These are phyloP conservation scores for Apiospora koreana DNA, from an alignment of 2,329 filamentous ascomycete genomes.

Conservation along the genomic window DNA sequence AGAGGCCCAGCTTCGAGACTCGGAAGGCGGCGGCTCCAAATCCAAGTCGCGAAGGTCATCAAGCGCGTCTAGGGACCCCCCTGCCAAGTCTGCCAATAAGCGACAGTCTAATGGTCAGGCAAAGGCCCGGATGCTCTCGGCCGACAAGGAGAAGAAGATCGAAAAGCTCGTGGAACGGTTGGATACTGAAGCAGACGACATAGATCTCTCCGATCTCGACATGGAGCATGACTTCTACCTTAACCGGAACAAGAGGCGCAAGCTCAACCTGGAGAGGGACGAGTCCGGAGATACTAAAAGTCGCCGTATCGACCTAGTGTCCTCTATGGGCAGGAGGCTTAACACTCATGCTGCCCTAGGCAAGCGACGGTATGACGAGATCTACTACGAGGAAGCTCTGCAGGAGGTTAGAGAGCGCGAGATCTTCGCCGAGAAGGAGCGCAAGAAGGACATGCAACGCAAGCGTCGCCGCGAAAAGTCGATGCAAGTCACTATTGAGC, in stretches of 20 bases:
- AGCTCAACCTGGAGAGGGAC: slow-evolving; percentile 61
- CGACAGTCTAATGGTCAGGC: slow-evolving; percentile 61
- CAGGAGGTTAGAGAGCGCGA: slow-evolving; percentile 88
- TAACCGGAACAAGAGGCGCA: slow-evolving; percentile 66
- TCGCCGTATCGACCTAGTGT: slow-evolving; percentile 61
- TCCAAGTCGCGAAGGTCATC: slow-evolving; percentile 51
- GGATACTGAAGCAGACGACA: slow-evolving; percentile 42
- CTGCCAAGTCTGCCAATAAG: slow-evolving; percentile 54
- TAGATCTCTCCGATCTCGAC: slow-evolving; percentile 43
- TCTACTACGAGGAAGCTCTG: slow-evolving; percentile 78
- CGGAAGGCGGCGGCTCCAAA: slow-evolving; percentile 41
- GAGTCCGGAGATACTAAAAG: slow-evolving; percentile 68
- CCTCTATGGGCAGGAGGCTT: slow-evolving; percentile 61
- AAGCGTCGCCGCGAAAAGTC: slow-evolving; percentile 96
- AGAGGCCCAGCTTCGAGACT: slow-evolving; percentile 51
- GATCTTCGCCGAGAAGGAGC: slow-evolving; percentile 92
- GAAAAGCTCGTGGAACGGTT: slow-evolving; percentile 59
- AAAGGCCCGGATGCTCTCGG: slow-evolving; percentile 51
- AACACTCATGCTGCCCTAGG: slow-evolving; percentile 69
- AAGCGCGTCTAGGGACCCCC: slow-evolving; percentile 43
- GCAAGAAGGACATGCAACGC: slow-evolving; percentile 99
- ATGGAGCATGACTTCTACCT: slow-evolving; percentile 48
- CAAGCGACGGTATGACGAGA: slow-evolving; percentile 73
- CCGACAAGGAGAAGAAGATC: slow-evolving; percentile 69
- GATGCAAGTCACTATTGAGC: slow-evolving; percentile 88